These are phyloP conservation scores for Ogataea thermomethanolica DNA, from an alignment of 805 yeast genomes.

Conservation along the genomic window DNA sequence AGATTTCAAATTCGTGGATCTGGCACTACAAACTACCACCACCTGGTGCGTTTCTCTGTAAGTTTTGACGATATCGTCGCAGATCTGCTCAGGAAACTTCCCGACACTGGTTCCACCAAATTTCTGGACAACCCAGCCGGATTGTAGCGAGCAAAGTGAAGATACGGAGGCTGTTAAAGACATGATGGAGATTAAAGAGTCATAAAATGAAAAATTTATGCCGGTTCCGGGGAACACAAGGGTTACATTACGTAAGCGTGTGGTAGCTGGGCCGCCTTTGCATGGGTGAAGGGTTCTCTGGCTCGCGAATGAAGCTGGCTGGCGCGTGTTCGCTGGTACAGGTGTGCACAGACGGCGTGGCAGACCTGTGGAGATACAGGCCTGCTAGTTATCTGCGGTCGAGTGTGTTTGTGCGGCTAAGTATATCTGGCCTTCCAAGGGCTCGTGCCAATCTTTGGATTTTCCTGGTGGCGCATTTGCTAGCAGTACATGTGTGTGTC, in stretches of 20 bases:
- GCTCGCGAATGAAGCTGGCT: no score
- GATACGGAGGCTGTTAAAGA: conserved; percentile 25
- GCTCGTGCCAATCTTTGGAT: no score
- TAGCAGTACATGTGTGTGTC: no score
- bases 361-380: no score
- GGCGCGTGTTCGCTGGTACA: no score
- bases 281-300: no score
- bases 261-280: no score
- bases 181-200: conserved; percentile 10
- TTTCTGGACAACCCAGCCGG: conserved; percentile 77
- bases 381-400: no score
- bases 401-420: no score
- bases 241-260: background rate
- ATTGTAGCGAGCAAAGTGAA: conserved; percentile 19
- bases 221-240: conserved; percentile 4
- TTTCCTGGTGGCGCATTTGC: no score
- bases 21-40: conserved; percentile 94
- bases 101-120: conserved; percentile 98
- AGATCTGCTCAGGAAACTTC: conserved; percentile 82
- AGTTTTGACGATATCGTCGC: conserved; percentile 74
- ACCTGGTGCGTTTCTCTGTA: conserved; percentile 61
- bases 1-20: conserved; percentile 84
- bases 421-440: no score
- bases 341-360: no score
- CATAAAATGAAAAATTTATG: conserved; percentile 6